These are phyloP conservation scores for Lentinula novae-zelandiae DNA, from an alignment of 1,284 basidiomycete genomes.

Conservation along the genomic window DNA sequence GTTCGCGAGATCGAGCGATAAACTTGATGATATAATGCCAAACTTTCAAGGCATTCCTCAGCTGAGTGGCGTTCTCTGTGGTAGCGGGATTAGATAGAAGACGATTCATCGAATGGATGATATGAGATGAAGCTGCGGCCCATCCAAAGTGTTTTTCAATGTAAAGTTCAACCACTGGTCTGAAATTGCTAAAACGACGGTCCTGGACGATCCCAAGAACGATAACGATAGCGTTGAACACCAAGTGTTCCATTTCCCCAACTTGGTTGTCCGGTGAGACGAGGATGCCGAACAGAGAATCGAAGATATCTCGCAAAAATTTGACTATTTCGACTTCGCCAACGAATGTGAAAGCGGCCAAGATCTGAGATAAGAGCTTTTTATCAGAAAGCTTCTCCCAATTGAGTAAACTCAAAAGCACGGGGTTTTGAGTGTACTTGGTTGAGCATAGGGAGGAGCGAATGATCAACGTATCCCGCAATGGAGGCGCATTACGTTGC, in stretches of 20 bases:
- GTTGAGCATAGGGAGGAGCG: constrained; percentile 93
- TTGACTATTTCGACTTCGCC: constrained; percentile 94
- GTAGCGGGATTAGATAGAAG: constrained; percentile 75
- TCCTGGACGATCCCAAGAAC: constrained; percentile 91
- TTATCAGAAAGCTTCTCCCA: constrained; percentile 77
- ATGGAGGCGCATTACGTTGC: constrained; percentile 60
- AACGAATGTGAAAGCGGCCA: constrained; percentile 89
- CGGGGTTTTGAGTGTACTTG: constrained; percentile 88
- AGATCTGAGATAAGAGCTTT: constrained; percentile 65
- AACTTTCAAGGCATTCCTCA: constrained; percentile 91
- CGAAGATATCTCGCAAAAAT: constrained; percentile 89
- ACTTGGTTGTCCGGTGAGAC: constrained; percentile 70
- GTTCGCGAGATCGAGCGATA: constrained; percentile 82
- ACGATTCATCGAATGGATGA: constrained; percentile 84
- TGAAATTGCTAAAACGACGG: constrained; percentile 94
- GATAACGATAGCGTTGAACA: constrained; percentile 89
- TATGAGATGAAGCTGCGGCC: constrained; percentile 73
- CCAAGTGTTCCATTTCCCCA: constrained; percentile 81
- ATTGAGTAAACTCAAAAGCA: constrained; percentile 77
- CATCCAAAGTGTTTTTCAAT: constrained; percentile 88
- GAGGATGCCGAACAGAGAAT: constrained; percentile 90
- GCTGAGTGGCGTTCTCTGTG: constrained; percentile 69
- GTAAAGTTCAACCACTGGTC: constrained; percentile 90
- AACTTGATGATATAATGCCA: constrained; percentile 97
- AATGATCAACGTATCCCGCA: constrained; percentile 78